A percentile compares a stretch with the other conserved stretches of the same genome.
These are phyloP conservation scores for Pyrenula massariospora DNA, from an alignment of 495 filamentous ascomycete genomes.

Conservation along the genomic window DNA sequence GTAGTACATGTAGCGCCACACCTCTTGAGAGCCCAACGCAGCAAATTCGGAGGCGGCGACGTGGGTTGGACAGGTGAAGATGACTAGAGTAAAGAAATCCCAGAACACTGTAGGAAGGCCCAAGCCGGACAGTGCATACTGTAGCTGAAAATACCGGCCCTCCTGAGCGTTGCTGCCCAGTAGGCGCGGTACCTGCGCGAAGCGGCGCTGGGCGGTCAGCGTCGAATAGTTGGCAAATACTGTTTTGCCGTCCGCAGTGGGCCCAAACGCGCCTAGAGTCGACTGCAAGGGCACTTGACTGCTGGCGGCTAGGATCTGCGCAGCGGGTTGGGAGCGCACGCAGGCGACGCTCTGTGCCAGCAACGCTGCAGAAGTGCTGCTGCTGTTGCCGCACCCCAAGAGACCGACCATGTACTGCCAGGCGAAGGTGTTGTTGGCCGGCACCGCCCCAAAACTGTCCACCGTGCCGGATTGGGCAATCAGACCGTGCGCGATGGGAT, in stretches of 20 bases:
- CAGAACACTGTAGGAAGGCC: conserved; percentile 17
- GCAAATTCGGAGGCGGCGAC: conserved; percentile 19
- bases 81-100: conserved; percentile 25
- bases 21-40: conserved; percentile 17
- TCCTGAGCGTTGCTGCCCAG: conserved; percentile 35
- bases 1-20: conserved; percentile 41
- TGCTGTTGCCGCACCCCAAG: conserved; percentile 23
- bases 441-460: conserved; percentile 22
- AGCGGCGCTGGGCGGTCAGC: conserved; percentile 19
- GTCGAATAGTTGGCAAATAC: conserved; percentile 35
- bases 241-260: conserved; percentile 29
- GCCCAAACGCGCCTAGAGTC: conserved; percentile 24
- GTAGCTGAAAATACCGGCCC: conserved; percentile 24
- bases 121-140: conserved; percentile 13
- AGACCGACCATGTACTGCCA: conserved; percentile 27
- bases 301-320: conserved; percentile 19
- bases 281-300: conserved; percentile 11
- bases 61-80: conserved; percentile 33
- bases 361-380: neutral
- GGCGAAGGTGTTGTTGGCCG: conserved; percentile 4
- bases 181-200: conserved; percentile 26
- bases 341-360: conserved; percentile 26
- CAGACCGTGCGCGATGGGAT: conserved; percentile 28
- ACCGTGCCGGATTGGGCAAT: conserved; percentile 45
- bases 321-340: conserved; percentile 25